These are phyloP conservation scores for Logfia minima DNA, from an alignment of 129 eudicot genomes.

Conservation along the genomic window DNA sequence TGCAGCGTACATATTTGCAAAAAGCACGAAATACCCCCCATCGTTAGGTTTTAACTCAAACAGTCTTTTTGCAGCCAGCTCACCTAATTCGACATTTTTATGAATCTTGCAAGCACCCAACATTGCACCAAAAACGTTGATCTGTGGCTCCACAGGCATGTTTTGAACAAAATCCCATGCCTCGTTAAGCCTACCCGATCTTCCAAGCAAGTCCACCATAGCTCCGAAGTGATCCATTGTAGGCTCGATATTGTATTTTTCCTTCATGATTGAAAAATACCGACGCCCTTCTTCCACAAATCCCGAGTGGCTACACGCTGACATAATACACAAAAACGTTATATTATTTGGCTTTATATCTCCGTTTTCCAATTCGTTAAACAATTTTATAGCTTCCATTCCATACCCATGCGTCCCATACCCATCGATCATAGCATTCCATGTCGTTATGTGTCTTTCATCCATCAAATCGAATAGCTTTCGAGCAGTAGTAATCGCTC, in stretches of 20 bases:
- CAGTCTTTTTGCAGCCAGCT: constrained; percentile 64
- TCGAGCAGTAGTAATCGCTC: constrained; percentile 66
- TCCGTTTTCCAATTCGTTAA: constrained; percentile 53
- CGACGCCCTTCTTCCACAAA: constrained; percentile 65
- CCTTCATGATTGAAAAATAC: constrained; percentile 67
- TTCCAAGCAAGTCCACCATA: constrained; percentile 91
- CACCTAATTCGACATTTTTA: constrained; percentile 73
- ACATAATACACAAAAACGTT: constrained; percentile 78
- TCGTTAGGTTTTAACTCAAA: constrained; percentile 71
- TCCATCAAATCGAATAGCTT: constrained; percentile 66
- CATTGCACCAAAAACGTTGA: constrained; percentile 87
- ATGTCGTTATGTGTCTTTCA: constrained; percentile 73
- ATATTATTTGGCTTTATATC: constrained; percentile 53
- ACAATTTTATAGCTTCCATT: constrained; percentile 54
- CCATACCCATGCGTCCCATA: constrained; percentile 93
- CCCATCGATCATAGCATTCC: constrained; percentile 99
- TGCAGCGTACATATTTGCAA: constrained; percentile 71
- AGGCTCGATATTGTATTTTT: constrained; percentile 57
- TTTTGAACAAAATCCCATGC: constrained; percentile 85
- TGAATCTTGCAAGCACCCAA: constrained; percentile 95
- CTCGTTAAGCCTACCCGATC: constrained; percentile 69
- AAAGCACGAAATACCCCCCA: constrained; percentile 88
- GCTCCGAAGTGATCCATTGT: constrained; percentile 94
- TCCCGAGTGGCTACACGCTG: constrained; percentile 98
- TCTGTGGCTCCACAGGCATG: constrained; percentile 70